Base-by-base conservation (phyloP, 345 rosid species). In the Theobroma cacao region DNA sequence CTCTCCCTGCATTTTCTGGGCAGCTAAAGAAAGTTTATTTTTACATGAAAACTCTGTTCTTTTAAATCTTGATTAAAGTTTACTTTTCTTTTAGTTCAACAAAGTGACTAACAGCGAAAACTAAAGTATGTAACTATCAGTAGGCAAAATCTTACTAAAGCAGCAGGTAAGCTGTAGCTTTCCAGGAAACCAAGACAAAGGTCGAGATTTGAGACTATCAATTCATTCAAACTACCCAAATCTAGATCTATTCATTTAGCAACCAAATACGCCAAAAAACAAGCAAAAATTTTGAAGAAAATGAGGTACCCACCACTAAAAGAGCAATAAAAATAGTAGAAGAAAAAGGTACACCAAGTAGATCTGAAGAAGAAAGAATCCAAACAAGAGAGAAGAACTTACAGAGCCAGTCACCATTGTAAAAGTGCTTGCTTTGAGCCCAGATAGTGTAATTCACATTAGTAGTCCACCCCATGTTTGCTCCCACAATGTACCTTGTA, bases 381-480 rank as follows among this genome's bases (percentile, higher is more conserved):
- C 7, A 33, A 36, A 66, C 34, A 59, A 45, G 66, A 71, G 67
- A 78, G 62, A 40, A 56, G 82, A 71, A 30, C 85, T 58, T 88
- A 95, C 99, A 92, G 72, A 95, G 99, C 98, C 99, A 95, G 79
- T 95, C 98, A 8, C 91, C 99, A 84, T 90, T 86, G 87, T 91
- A 89, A 82, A 95, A 95, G 59, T 93, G 95, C 81, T 88, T 93
- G 82, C 63, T 90, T 61, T 89, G 81, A 81, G 96, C 94, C 98
- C 98, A 95, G 43, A 87, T 34, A 61, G 95, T 93, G 82, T 91
- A 93, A 85, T 93, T 95, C n/a, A 91, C 81, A 80, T 88, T 88
- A 41, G 78, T 79, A 64, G 83, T 84, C 99, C 99, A 95, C 11
- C 87, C 89, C 80, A 77, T 81, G 83, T 82, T 90, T 13, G 66